Percentiles rank a stretch among this genome's conserved stretches.
Evolutionary conservation across 2,329 filamentous ascomycete species (phyloP).

Genomic region (Ilyonectria mors-panacis): DNA sequence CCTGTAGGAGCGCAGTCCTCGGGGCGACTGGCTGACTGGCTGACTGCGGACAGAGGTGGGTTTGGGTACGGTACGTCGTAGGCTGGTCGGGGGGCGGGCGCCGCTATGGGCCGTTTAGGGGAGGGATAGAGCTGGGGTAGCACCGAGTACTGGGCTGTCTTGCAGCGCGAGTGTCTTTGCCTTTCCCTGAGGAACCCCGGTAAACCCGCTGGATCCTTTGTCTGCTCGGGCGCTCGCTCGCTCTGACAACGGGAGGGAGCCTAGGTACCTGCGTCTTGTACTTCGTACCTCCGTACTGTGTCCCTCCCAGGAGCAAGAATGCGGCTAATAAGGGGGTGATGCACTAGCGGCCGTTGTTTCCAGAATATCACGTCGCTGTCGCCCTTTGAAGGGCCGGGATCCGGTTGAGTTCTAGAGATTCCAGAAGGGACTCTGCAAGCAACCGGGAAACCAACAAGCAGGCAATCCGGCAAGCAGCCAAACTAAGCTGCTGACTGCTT

Average conservation of each 20-base stretch:
- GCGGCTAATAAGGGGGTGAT: slow-evolving; percentile 33
- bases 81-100: slow-evolving; percentile 21
- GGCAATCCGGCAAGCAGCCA: slow-evolving; percentile 6
- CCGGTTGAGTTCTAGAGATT: not conserved
- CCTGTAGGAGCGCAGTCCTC: slow-evolving; percentile 44
- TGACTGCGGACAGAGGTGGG: slow-evolving; percentile 32
- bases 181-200: not conserved
- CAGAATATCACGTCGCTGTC: slow-evolving; percentile 13
- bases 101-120: slow-evolving; percentile 25
- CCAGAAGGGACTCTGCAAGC: not conserved
- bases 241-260: slow-evolving; percentile 30
- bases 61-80: slow-evolving; percentile 33
- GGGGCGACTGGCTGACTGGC: slow-evolving; percentile 39
- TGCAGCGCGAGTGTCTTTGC: not conserved
- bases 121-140: slow-evolving; percentile 20
- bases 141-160: slow-evolving; percentile 1
- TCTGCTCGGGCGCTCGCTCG: slow-evolving; percentile 5
- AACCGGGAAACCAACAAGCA: not conserved
- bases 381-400: not conserved
- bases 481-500: slow-evolving; percentile 6
- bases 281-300: not conserved
- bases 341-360: slow-evolving; percentile 46
- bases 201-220: slow-evolving; percentile 13
- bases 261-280: slow-evolving; percentile 10
- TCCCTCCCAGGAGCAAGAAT: slow-evolving; percentile 23